Percentiles rank a stretch among this genome's conserved stretches.
Evolutionary conservation across 495 filamentous ascomycete species (phyloP).

Genomic region (Sporormia fimetaria): DNA sequence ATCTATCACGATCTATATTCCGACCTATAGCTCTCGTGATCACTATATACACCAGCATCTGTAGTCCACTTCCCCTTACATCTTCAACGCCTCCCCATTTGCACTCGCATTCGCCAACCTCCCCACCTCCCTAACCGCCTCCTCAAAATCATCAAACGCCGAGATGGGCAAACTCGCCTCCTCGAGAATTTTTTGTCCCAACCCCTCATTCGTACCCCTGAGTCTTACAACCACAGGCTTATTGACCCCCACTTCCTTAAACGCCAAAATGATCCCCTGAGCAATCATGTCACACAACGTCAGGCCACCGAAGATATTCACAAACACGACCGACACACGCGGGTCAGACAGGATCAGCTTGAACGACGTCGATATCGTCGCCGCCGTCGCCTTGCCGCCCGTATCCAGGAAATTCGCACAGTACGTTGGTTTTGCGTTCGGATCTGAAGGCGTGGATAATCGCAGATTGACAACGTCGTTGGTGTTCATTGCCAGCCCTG

Average conservation of each 20-base stretch:
- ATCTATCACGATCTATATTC: too few species aligned
- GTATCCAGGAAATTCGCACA: conserved; percentile 78
- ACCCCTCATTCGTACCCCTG: conserved; percentile 69
- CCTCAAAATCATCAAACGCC: conserved; percentile 66
- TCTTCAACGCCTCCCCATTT: conserved; percentile 1
- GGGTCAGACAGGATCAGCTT: conserved; percentile 57
- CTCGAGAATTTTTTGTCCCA: conserved; percentile 57
- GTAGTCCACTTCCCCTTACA: background rate
- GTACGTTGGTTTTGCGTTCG: conserved; percentile 34
- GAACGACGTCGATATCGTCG: conserved; percentile 70
- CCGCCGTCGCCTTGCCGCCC: conserved; percentile 79
- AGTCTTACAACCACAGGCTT: conserved; percentile 77
- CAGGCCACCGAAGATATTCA: conserved; percentile 86
- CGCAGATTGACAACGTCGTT: conserved; percentile 61
- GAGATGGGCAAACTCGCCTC: conserved; percentile 13
- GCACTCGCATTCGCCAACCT: conserved; percentile 41
- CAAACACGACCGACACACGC: conserved; percentile 64
- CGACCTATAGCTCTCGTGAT: too few species aligned
- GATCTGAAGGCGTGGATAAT: conserved; percentile 31
- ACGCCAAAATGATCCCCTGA: conserved; percentile 65
- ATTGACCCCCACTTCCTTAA: conserved; percentile 54
- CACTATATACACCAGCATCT: too few species aligned
- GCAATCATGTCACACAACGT: conserved; percentile 86
- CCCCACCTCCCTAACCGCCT: conserved; percentile 64
- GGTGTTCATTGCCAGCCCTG: conserved; percentile 88